Percentiles rank a stretch among this genome's conserved stretches.
Evolutionary conservation across 176 grass and related monocot genomes (phyloP).

Genomic region (Oropetium thomaeum): DNA sequence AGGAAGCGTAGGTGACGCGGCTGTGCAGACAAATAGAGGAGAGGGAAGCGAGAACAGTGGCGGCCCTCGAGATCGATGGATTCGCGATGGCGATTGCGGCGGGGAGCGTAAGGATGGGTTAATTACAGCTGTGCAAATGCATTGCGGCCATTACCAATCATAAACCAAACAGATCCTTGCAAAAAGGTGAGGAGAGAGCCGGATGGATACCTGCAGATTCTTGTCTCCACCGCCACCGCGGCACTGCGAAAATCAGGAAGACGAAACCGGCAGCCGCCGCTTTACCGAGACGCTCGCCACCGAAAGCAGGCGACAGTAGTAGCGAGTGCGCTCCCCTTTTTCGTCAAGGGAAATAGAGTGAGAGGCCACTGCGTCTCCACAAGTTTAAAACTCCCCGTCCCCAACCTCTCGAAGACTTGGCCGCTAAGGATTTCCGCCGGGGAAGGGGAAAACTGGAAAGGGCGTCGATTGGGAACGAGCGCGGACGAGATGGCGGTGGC

Average conservation of each 20-base stretch:
- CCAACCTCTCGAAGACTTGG: slow-evolving; percentile 30
- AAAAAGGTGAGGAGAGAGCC: too few species aligned
- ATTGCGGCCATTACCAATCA: too few species aligned
- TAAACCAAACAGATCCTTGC: too few species aligned
- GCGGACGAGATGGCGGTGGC: background rate
- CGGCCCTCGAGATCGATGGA: too few species aligned
- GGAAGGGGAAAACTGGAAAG: slow-evolving; percentile 1
- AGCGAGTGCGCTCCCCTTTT: slow-evolving; percentile 34
- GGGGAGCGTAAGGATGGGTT: too few species aligned
- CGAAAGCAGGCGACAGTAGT: slow-evolving; percentile 32
- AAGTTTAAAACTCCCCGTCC: slow-evolving; percentile 21
- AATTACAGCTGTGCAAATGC: too few species aligned
- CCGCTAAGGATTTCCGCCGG: slow-evolving; percentile 42
- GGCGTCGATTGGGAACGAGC: background rate
- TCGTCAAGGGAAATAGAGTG: background rate
- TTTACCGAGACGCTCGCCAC: slow-evolving; percentile 51
- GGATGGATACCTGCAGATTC: slow-evolving; percentile 5
- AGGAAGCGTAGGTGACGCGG: too few species aligned
- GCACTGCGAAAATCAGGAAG: background rate
- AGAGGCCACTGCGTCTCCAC: background rate
- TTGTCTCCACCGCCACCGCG: background rate
- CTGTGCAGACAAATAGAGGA: too few species aligned
- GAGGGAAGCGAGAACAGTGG: too few species aligned
- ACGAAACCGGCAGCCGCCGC: slow-evolving; percentile 9
- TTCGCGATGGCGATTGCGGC: too few species aligned